A percentile compares a stretch with the other conserved stretches of the same genome.
Conservation (phyloP, 2,329 filamentous ascomycete species). For the Aspergillus ochraceus region DNA sequence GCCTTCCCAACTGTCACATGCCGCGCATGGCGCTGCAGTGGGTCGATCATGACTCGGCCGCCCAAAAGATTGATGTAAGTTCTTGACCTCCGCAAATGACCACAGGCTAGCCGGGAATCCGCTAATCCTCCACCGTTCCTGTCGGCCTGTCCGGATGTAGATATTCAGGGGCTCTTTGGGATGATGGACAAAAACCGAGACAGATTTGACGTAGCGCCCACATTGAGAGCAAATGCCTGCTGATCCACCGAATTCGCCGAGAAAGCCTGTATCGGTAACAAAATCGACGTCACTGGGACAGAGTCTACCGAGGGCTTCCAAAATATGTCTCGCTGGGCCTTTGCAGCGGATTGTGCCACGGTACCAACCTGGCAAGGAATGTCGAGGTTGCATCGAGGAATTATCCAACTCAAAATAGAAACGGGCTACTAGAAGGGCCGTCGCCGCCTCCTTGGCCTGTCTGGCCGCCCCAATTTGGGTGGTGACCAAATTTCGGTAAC, state of each 20-base stretch:
- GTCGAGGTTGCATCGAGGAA: background rate
- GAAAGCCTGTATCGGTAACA: constrained; percentile 2
- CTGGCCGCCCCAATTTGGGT: constrained; percentile 8
- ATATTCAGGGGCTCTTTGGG: constrained; percentile 16
- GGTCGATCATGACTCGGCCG: constrained; percentile 15
- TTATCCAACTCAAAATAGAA: constrained; percentile 12
- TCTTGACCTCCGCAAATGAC: constrained; percentile 10
- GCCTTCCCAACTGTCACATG: constrained; percentile 6
- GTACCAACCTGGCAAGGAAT: background rate
- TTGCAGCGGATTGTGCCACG: constrained; percentile 12
- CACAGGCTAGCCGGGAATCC: constrained; percentile 17
- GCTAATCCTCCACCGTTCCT: constrained; percentile 18
- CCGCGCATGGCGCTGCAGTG: constrained; percentile 4
- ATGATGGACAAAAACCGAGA: constrained; percentile 15
- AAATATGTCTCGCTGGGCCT: constrained; percentile 3
- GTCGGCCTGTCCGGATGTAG: constrained; percentile 13
- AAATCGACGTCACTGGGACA: constrained; percentile 3
- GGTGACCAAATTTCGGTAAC: constrained; percentile 20
- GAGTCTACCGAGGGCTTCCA: background rate
- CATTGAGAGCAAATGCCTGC: constrained; percentile 15
- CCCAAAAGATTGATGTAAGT: constrained; percentile 14
- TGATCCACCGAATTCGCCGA: constrained; percentile 11
- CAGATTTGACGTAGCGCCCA: constrained; percentile 13
- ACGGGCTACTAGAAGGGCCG: constrained; percentile 9
- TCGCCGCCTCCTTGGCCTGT: constrained; percentile 4